Conservation (phyloP, 2,329 filamentous ascomycete species). For the Pyrenochaeta sp. region DNA sequence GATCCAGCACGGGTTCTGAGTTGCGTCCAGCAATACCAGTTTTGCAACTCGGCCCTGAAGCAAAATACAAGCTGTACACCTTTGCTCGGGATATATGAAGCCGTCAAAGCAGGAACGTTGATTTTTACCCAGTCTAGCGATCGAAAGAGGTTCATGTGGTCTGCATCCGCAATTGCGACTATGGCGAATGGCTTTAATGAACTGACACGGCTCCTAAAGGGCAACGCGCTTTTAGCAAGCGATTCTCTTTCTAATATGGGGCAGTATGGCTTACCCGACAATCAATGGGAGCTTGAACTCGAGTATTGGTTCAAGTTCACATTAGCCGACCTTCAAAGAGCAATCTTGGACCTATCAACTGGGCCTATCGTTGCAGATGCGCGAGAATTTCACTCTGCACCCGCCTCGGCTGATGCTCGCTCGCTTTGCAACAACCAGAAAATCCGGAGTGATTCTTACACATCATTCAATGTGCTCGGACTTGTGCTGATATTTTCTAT, state of each 20-base stretch:
- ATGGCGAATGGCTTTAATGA: not conserved
- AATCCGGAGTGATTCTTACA: conserved; percentile 5
- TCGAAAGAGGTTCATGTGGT: not conserved
- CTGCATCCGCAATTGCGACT: not conserved
- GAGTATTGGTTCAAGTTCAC: conserved; percentile 29
- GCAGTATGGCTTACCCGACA: conserved; percentile 17
- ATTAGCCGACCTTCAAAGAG: conserved; percentile 20
- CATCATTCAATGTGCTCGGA: conserved; percentile 10
- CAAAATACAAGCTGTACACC: conserved; percentile 1
- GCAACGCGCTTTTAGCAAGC: not conserved
- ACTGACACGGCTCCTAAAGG: not conserved
- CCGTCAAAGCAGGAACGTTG: not conserved
- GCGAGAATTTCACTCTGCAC: not conserved
- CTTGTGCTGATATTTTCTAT: not conserved
- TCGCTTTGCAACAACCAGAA: conserved; percentile 4
- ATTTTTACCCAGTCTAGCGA: not conserved
- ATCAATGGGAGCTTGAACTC: conserved; percentile 44
- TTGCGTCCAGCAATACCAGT: conserved; percentile 42
- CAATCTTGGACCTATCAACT: not conserved
- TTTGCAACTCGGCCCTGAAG: conserved; percentile 31
- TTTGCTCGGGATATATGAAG: not conserved
- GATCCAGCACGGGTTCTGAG: conserved; percentile 28
- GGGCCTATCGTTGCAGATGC: not conserved
- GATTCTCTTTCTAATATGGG: not conserved
- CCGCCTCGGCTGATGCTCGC: not conserved